Base-by-base conservation (phyloP, 306 rosid genomes). In the Sophora flavescens region DNA sequence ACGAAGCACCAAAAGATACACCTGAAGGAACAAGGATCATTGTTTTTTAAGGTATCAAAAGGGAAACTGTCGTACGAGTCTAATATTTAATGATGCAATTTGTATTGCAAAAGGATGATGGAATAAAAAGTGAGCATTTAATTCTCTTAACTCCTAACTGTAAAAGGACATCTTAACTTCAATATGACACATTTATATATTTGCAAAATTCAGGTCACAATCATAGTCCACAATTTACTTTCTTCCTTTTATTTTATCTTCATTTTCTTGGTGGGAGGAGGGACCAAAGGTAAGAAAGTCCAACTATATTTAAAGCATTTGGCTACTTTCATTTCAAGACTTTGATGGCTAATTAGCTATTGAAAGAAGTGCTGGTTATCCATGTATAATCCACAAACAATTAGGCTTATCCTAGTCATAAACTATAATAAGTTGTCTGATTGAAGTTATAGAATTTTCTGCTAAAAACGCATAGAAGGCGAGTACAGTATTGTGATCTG, bases 1-100 rank as follows among this genome's bases (percentile, higher is more conserved):
- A 80, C 45, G 14, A n/a, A 33, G 74, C 47, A 45, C 63, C 35
- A 8, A 26, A 71, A 47, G 69, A n/a, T n/a, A n/a, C n/a, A n/a
- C 65, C 30, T 22, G 50, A 52, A 68, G 26, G 28, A 68, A 2
- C 26, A 52, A 68, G 26, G 28, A 68, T 4, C 26, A 75, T 57
- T 8, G 15, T 68, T 78, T 47, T 68, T 78, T 47, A 5, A 8
- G 28, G 59, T 42, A 48, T 62, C n/a, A 38, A 45, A 42, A 14
- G 54, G 39, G 36, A 22, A 71, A 13, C 41, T 39, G 39, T 59
- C 44, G 18, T 53, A 41, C 28, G 2, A 8, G 53, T 16, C 11
- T 3, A 1, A 70, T 15, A 56, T 35, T 70, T 35, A 36, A 16
- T 61, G 18, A 51, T 41, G 76, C 64, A 76, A 58, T 44, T 17